Evolutionary conservation across 345 rosid genomes (phyloP), one percentile per base, ranked within the genome.

Genomic region (Melastoma malabathricum): DNA sequence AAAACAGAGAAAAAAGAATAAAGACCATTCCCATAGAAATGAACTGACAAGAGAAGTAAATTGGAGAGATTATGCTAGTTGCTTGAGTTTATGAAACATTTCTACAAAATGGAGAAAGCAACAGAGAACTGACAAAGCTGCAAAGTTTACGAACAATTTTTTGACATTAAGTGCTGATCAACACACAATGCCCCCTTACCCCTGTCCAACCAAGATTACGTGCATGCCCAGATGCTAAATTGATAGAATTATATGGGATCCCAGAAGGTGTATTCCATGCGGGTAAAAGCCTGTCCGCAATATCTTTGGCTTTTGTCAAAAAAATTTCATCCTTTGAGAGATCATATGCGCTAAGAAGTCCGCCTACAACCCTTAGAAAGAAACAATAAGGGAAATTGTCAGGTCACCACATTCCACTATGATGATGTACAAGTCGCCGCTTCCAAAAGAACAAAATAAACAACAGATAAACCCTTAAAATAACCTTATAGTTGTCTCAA

Each of bases 401-500:
- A 29, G 38, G 38, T 29, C 38, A 29, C 38, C 38, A 4, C 38
- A 4, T 29, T 29, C 38, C 5, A 4, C 38, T 2, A 29, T 29
- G 38, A 29, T 29, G 9, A 31, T 20, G 18, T 22, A 13, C 20
- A 39, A 8, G 31, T 49, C 12, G 50, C 13, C 18, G 44, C 47
- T 10, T 27, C 47, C 18, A 14, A 17, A 19, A 47, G 15, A 29
- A 15, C 12, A 52, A 66, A 57, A 62, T 43, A 68, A 67, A 64
- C 62, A 68, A 57, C 73, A 27, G 65, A 70, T 81, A 82, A 87
- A 87, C 90, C 82, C 82, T 70, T 57, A 73, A 77, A 31, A 77
- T 62, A 75, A 88, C 99, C 99, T 93, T 83, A 93, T 93, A 78
- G 99, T 88, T 78, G 99, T 93, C 76, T 88, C 97, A 48, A 88